These are phyloP conservation scores for Tricholoma matsutake DNA, from an alignment of 768 basidiomycete species.

Conservation along the genomic window DNA sequence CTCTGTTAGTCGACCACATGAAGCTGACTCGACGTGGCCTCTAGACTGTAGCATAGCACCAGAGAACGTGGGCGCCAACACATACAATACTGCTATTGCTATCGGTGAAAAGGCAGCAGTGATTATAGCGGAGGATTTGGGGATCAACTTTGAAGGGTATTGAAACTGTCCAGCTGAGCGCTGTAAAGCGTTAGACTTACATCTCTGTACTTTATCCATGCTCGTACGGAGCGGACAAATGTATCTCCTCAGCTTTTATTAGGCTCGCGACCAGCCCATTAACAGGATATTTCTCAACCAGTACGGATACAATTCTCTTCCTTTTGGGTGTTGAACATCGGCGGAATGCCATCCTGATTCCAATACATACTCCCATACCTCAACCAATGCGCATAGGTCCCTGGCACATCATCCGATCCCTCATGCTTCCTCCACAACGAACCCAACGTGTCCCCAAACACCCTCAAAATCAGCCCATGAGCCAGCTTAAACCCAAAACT, in stretches of 20 bases:
- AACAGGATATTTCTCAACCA: too few relatives aligned
- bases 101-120: conserved; percentile 63
- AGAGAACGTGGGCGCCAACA: conserved; percentile 39
- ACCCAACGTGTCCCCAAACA: not conserved
- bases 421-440: conserved; percentile 1
- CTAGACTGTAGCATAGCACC: conserved; percentile 39
- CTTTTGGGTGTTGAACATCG: too few relatives aligned
- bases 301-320: too few relatives aligned
- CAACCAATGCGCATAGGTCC: not conserved
- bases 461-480: not conserved
- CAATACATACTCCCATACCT: not conserved
- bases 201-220: too few relatives aligned
- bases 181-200: too few relatives aligned
- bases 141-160: conserved; percentile 15
- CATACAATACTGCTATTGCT: conserved; percentile 39
- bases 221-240: too few relatives aligned
- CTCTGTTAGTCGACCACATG: not conserved
- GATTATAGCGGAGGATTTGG: conserved; percentile 54
- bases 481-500: conserved; percentile 1
- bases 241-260: too few relatives aligned
- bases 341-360: not conserved
- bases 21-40: not conserved
- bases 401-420: not conserved
- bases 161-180: not conserved
- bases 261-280: too few relatives aligned